Percentiles rank a stretch among this genome's conserved stretches.
These are phyloP conservation scores for Tricholoma bakamatsutake DNA, from an alignment of 768 basidiomycete genomes.

Conservation along the genomic window DNA sequence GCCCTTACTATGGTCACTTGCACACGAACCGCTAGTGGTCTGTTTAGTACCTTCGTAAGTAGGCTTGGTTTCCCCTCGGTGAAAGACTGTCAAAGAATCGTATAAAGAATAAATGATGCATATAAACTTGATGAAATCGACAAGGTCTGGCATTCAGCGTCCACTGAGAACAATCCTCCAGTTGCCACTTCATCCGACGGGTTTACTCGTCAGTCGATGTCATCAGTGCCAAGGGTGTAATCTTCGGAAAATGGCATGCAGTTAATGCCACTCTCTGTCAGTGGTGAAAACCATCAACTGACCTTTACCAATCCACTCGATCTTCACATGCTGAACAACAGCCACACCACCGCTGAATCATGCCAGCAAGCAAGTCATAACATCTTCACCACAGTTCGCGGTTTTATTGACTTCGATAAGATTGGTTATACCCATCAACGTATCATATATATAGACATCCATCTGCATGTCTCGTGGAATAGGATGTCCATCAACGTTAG, in stretches of 20 bases:
- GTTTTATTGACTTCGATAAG: constrained; percentile 11
- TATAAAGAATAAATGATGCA: no score
- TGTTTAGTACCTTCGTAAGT: no score
- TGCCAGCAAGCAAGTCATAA: constrained; percentile 9
- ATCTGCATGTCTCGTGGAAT: no score
- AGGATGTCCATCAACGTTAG: constrained; percentile 14
- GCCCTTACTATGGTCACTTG: no score
- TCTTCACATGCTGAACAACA: constrained; percentile 13
- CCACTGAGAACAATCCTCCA: constrained; percentile 4
- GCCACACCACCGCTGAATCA: constrained; percentile 14
- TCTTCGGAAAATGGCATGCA: background rate
- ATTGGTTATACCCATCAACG: constrained; percentile 8
- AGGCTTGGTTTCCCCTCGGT: no score
- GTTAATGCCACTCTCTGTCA: background rate
- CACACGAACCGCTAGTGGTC: no score
- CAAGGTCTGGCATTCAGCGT: background rate
- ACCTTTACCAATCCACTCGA: constrained; percentile 22
- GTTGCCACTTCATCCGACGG: constrained; percentile 5
- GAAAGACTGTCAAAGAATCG: no score
- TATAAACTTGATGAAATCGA: no score
- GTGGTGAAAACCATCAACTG: background rate
- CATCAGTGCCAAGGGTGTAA: background rate
- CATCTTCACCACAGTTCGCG: constrained; percentile 13
- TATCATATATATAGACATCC: no score
- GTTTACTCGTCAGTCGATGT: constrained; percentile 2